Conservation (phyloP, 495 filamentous ascomycete species). For the Amniculicola lignicola region DNA sequence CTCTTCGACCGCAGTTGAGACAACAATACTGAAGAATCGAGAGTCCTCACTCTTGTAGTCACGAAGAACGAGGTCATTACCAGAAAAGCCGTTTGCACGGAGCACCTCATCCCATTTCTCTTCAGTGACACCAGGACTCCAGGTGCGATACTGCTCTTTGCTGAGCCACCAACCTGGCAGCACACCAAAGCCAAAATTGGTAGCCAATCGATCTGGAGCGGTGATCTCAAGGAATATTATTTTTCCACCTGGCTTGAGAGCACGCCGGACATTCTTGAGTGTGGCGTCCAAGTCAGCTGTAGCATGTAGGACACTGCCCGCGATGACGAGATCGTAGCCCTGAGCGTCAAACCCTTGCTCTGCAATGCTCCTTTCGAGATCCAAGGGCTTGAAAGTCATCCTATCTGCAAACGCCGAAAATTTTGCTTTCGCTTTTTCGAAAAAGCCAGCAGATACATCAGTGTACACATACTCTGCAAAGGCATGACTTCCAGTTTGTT, state of each 20-base stretch:
- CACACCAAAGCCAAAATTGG: slow-evolving; percentile 2
- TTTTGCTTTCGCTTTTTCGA: slow-evolving; percentile 18
- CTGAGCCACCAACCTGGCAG: slow-evolving; percentile 22
- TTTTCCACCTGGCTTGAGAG: slow-evolving; percentile 27
- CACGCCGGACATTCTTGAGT: slow-evolving; percentile 3
- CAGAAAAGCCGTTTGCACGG: slow-evolving; percentile 7
- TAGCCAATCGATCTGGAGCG: background rate
- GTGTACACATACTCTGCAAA: slow-evolving; percentile 25
- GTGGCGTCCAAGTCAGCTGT: slow-evolving; percentile 16
- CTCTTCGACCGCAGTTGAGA: background rate
- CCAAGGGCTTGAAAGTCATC: slow-evolving; percentile 22
- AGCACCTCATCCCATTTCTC: slow-evolving; percentile 10
- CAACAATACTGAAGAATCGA: slow-evolving; percentile 1
- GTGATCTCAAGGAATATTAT: slow-evolving; percentile 27
- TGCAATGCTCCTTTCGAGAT: slow-evolving; percentile 21
- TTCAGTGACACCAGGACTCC: background rate
- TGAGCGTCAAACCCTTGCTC: slow-evolving; percentile 26
- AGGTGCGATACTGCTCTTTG: background rate
- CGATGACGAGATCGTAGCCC: slow-evolving; percentile 27
- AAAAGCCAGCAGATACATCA: slow-evolving; percentile 31
- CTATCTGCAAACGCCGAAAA: slow-evolving; percentile 1
- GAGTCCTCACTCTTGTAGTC: background rate
- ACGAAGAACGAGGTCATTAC: slow-evolving; percentile 1
- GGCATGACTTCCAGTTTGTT: no score
- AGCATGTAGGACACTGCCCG: slow-evolving; percentile 30